Base-by-base conservation (phyloP, 1,284 basidiomycete genomes). In the Cystobasidium pallidum region DNA sequence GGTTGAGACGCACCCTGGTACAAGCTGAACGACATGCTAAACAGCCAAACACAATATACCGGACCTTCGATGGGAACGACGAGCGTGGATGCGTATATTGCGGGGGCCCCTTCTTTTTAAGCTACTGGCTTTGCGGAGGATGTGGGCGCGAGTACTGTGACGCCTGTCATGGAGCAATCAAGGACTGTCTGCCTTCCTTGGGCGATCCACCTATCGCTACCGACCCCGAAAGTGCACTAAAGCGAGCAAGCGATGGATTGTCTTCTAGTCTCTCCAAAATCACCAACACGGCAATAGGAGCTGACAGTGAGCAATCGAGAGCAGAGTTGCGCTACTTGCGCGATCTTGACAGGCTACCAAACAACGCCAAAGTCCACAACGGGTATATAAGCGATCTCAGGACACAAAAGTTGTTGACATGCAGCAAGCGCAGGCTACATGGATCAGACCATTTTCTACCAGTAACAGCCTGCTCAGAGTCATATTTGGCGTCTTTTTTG, bases 61-160 rank as follows among this genome's bases (percentile, higher is more conserved):
- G 92, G 49, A 86, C 87, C 3, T 83, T 88, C 55, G 91, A 93
- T 78, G 87, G 87, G 49, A 89, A 90, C 73, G 87, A 90, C 70
- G 87, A 91, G 45, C 88, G 88, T 17, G 91, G 89, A 49, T 95
- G 91, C 79, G 91, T 97, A 81, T 92, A 90, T 2, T 97, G 94
- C 80, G 89, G 91, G 82, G 93, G 92, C 2, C 92, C 91, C 17
- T 88, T 97, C 73, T 95, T 96, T 80, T 89, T 89, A 6, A 88
- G 88, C 71, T 91, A 88, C 72, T 96, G 89, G 87, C 90, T 94
- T 85, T 97, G 94, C 80, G 85, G 87, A 10, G 80, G 86, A n/a
- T 97, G 94, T 80, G 94, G 92, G 0, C 87, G 91, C 17, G 94
- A 96, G 81, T 88, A 90, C 19, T 97, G 94, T 79, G 84, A 88